A percentile compares a stretch with the other conserved stretches of the same genome.
Conservation (phyloP, 345 rosid genomes). For the Pugionium dolabratum region DNA sequence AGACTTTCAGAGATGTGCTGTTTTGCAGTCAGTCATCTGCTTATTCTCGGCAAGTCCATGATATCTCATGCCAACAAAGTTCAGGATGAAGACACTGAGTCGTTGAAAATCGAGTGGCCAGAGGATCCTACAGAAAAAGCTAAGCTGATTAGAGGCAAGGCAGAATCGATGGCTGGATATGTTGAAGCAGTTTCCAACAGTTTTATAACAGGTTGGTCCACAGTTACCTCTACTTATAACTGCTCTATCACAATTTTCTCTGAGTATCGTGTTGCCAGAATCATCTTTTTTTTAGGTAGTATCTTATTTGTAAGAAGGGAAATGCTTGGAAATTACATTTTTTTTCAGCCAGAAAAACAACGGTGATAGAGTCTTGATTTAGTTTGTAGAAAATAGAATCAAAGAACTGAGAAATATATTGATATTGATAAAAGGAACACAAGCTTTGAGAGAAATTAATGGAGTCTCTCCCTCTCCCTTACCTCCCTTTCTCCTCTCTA, state of each 20-base stretch:
- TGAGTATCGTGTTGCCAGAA: not conserved
- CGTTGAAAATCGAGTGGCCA: slow-evolving; percentile 77
- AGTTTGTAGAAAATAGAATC: no score
- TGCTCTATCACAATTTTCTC: not conserved
- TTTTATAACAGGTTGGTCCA: slow-evolving; percentile 76
- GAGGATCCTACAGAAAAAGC: slow-evolving; percentile 88
- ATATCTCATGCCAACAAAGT: slow-evolving; percentile 65
- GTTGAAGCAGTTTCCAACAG: slow-evolving; percentile 77
- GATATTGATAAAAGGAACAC: no score
- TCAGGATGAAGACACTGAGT: slow-evolving; percentile 64
- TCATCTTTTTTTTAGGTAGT: not conserved
- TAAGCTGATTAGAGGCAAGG: slow-evolving; percentile 68
- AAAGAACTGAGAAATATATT: no score
- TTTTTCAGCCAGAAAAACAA: not conserved
- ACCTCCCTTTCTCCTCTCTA: no score
- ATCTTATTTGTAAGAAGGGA: not conserved
- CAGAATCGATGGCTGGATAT: slow-evolving; percentile 69
- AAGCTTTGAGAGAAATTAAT: no score
- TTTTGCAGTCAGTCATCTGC: slow-evolving; percentile 78
- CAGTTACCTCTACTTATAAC: not conserved
- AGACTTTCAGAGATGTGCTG: slow-evolving; percentile 94
- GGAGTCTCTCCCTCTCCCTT: no score
- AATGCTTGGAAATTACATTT: not conserved
- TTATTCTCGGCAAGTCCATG: slow-evolving; percentile 75
- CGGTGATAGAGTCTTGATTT: no score